Evolutionary conservation across 2,329 filamentous ascomycete species (phyloP), one percentile per base, ranked within the genome.

Genomic region (Thermothelomyces thermophilus): DNA sequence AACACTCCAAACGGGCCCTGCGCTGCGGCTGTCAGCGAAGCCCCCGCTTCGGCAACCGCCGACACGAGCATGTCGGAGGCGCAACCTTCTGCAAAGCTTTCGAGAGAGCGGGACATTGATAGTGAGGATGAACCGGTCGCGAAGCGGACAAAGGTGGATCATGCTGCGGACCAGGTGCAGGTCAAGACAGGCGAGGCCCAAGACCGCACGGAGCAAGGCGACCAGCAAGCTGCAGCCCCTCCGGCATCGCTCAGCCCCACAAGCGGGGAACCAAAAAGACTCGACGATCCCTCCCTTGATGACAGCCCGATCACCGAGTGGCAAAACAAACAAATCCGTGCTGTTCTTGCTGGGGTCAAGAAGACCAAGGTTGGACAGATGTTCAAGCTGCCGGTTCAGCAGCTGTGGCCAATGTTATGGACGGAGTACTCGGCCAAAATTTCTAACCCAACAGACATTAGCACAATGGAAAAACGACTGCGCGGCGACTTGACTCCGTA

Each of bases 371-470:
- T 84, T 52, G 87, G 91, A 2, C 70, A 71, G 6, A 79, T 84
- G 48, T 97, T 95, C 71, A 77, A 81, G 56, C 77, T 83, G 36
- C 84, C 93, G 0, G 93, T 97, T 7, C 78, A 87, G 64, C 74
- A 72, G 20, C 82, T 97, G 37, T 89, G 87, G 48, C 77, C 95
- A 35, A 74, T 71, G 24, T 81, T 97, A 35, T 89, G 87, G 48
- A 82, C 81, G 2, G 86, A 89, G 55, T 87, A 86, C 56, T 72
- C 79, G 1, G 73, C 84, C 31, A 82, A 72, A 54, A 70, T 97
- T 58, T 79, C 82, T 33, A 77, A 84, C 26, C 90, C 90, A 0
- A 90, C 95, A 74, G 91, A 97, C 66, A 76, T 98, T 33, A 75
- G 77, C 34, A 84, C 84, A 9, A 87, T 98, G 62, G 91, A 97